Percentiles rank a stretch among this genome's conserved stretches.
These are phyloP conservation scores for Incumbomyces lentus DNA, from an alignment of 2,329 filamentous ascomycete species.

Conservation along the genomic window DNA sequence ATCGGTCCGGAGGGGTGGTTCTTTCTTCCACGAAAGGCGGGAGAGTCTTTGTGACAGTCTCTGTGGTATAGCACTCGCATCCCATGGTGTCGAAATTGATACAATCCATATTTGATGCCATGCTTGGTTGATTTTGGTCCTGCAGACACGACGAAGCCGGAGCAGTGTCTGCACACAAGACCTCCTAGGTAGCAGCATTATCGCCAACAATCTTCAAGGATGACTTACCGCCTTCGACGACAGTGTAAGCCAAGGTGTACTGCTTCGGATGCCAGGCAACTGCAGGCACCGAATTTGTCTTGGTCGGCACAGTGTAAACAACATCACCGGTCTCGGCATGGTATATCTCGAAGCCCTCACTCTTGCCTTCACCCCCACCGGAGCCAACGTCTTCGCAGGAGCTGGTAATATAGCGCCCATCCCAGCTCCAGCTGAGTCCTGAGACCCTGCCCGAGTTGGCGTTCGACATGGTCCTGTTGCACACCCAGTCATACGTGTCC, in stretches of 20 bases:
- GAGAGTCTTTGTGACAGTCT: no score
- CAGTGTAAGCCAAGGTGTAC: conserved; percentile 41
- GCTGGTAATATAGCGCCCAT: conserved; percentile 39
- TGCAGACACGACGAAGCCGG: neutral
- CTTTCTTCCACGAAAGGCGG: no score
- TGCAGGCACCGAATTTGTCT: conserved; percentile 33
- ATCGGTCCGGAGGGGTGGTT: no score
- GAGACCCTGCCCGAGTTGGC: conserved; percentile 35
- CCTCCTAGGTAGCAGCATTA: conserved; percentile 24
- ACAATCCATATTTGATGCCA: neutral
- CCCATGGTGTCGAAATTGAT: no score
- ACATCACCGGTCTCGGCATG: conserved; percentile 41
- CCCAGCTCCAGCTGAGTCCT: conserved; percentile 41
- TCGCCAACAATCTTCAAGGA: conserved; percentile 41
- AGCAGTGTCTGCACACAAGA: neutral
- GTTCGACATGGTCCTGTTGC: conserved; percentile 37
- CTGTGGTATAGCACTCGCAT: no score
- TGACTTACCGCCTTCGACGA: conserved; percentile 31
- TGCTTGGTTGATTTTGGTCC: neutral
- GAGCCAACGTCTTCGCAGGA: conserved; percentile 38
- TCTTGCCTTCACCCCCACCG: conserved; percentile 24
- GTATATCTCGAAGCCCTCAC: conserved; percentile 37
- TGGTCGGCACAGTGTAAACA: conserved; percentile 35
- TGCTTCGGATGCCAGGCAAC: conserved; percentile 41
- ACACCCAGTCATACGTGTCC: conserved; percentile 43